Evolutionary conservation across 1,284 basidiomycete species (phyloP).

Genomic region (Puccinia coronata): DNA sequence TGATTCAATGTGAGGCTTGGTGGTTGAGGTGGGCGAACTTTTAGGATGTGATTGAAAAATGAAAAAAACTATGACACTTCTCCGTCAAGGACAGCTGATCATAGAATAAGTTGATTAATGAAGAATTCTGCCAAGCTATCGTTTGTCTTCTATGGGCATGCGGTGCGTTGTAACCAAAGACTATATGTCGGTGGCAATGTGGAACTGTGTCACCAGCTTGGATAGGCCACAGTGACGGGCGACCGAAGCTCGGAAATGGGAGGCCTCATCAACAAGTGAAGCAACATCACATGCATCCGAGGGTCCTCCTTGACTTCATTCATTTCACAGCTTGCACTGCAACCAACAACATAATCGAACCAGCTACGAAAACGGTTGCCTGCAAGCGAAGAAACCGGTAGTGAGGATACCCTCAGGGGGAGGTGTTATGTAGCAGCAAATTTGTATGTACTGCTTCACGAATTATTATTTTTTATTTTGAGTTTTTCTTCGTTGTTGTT

Average conservation of each 20-base stretch:
- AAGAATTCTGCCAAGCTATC: background rate
- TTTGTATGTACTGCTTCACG: no score
- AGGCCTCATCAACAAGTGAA: background rate
- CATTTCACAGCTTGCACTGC: background rate
- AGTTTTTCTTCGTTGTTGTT: no score
- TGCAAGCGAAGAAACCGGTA: background rate
- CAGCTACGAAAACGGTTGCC: background rate
- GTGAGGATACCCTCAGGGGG: background rate
- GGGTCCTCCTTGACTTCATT: background rate
- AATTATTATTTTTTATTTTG: no score
- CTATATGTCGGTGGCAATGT: background rate
- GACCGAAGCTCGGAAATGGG: background rate
- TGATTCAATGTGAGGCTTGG: background rate
- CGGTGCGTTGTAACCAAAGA: background rate
- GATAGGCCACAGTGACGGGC: background rate
- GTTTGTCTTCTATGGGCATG: background rate
- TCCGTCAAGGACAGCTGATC: conserved; percentile 1
- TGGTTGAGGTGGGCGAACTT: background rate
- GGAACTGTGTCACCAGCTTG: no score
- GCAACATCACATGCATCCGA: background rate
- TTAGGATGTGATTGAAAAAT: background rate
- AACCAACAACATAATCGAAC: background rate
- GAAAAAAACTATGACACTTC: background rate
- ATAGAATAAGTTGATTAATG: background rate
- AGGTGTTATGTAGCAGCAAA: no score